These are phyloP conservation scores for Nannizzia gypsea DNA, from an alignment of 2,329 filamentous ascomycete species.

Conservation along the genomic window DNA sequence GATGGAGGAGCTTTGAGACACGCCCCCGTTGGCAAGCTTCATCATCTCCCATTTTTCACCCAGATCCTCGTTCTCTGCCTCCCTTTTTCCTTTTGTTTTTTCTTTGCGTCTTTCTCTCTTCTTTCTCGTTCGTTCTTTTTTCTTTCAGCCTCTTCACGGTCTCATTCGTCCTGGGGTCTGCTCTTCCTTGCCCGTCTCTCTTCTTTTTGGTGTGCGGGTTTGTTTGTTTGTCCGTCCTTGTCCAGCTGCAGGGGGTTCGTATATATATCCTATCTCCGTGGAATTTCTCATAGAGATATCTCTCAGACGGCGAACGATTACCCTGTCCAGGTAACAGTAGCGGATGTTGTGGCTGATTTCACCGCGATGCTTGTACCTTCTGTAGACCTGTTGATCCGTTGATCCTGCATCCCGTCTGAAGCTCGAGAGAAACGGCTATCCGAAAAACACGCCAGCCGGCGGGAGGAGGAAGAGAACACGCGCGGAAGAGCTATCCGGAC, in stretches of 20 bases:
- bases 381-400: slow-evolving; percentile 4
- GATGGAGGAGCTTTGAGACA: slow-evolving; percentile 3
- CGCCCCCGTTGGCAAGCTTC: neutral
- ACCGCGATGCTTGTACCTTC: slow-evolving; percentile 2
- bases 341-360: slow-evolving; percentile 5
- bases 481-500: neutral
- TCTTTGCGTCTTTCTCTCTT: no score
- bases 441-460: neutral
- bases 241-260: neutral
- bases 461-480: neutral
- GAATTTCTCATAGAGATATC: neutral
- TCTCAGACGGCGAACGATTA: neutral
- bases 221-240: neutral
- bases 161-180: neutral
- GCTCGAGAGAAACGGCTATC: neutral
- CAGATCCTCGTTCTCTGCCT: no score
- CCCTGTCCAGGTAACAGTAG: neutral
- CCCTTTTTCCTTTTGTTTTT: no score
- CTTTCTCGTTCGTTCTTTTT: neutral
- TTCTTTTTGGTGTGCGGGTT: neutral
- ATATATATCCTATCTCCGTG: neutral
- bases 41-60: neutral
- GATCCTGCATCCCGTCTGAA: neutral
- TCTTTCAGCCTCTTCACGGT: neutral
- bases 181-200: neutral